phyloP scores from a whole-genome alignment of 495 filamentous ascomycete species.

The Lindgomyces ingoldianus region DNA sequence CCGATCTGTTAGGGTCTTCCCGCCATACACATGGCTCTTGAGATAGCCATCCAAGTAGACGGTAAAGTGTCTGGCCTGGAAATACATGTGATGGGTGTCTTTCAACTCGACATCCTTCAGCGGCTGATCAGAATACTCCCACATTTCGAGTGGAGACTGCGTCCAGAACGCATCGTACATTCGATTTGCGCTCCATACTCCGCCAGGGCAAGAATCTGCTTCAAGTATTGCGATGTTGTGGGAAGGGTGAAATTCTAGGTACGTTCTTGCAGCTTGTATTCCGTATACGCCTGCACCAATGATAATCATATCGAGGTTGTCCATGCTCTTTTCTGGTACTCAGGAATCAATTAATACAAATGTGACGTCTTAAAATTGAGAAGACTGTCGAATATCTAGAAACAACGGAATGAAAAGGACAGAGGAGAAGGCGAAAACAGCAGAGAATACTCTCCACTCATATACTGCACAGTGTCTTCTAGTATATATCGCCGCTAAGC shows the following conservation, averaged over 20 bases:
- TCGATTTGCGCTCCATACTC: conserved; percentile 44
- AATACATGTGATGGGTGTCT: conserved; percentile 41
- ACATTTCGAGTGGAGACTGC: conserved; percentile 45
- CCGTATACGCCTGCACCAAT: conserved; percentile 31
- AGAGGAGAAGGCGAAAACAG: no score
- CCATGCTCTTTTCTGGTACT: neutral
- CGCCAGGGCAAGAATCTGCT: conserved; percentile 38
- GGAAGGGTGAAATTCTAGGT: conserved; percentile 45
- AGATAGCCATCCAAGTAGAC: conserved; percentile 50
- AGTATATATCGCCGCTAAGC: no score
- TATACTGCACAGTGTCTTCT: no score
- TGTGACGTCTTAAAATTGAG: no score
- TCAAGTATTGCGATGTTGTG: conserved; percentile 42
- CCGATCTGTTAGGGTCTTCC: conserved; percentile 40
- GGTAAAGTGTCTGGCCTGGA: conserved; percentile 48
- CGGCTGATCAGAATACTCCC: conserved; percentile 47
- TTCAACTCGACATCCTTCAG: conserved; percentile 39
- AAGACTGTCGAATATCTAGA: no score
- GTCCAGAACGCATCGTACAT: conserved; percentile 49
- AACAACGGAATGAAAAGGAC: no score
- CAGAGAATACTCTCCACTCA: no score
- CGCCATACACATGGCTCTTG: conserved; percentile 40
- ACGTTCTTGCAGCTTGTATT: conserved; percentile 39
- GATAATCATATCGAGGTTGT: neutral
- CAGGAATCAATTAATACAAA: no score